Evolutionary conservation across 495 filamentous ascomycete genomes (phyloP), one percentile per base, ranked within the genome.

Genomic region (Hypoxylon lienhwacheense): DNA sequence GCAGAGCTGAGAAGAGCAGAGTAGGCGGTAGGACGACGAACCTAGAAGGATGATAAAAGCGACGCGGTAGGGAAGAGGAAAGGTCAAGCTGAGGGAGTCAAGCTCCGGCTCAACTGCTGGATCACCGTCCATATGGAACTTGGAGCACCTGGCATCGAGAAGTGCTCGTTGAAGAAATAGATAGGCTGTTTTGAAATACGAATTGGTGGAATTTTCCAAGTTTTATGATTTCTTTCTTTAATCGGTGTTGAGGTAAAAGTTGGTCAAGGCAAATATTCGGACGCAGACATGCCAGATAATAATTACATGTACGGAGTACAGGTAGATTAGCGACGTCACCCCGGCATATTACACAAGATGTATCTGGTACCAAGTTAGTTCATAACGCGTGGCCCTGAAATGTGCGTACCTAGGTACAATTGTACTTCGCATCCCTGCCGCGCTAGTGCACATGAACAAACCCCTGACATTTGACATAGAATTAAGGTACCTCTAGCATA

Each of bases 61-160:
- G 47, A 92, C 81, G 26, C 91, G 83, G 66, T 87, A 90, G 19
- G 91, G 91, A 35, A 96, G 78, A n/a, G 91, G 91, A 40, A 96
- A 82, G 44, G 87, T 74, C 57, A 88, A 73, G 78, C 85, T 90
- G 77, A 96, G 89, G 71, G 81, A 76, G 80, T 96, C 91, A 66
- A 93, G 81, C 76, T 85, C 77, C 57, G 85, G 77, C 77, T 88
- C 86, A 66, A 89, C 86, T 68, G 84, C 84, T 56, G 86, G 84
- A 73, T 90, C 87, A 72, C 84, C 86, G 62, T 87, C 83, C 84
- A 89, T 91, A 76, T 47, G 35, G 44, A 43, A 22, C 32, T 43
- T 19, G 7, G 39, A 45, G 40, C 39, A 24, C 24, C 46, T 42
- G 33, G 24, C 58, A 55, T 62, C 49, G 54, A 62, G 56, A 39